Evolutionary conservation across 2,329 filamentous ascomycete genomes (phyloP).

Genomic region (Alternaria arbusti): DNA sequence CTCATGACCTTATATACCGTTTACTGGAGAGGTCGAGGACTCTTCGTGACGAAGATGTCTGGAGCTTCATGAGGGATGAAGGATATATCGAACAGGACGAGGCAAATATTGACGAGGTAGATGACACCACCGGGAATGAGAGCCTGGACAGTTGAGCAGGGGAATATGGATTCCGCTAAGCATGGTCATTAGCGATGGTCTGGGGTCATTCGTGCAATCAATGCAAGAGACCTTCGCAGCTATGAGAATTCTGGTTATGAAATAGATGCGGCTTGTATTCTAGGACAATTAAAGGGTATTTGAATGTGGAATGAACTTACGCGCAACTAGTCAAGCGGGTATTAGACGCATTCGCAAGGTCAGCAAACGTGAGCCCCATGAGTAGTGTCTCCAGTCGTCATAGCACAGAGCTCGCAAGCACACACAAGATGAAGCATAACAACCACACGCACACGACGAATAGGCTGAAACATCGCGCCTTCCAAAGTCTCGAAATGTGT

Average conservation of each 20-base stretch:
- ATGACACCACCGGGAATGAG: not conserved
- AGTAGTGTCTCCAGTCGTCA: not conserved
- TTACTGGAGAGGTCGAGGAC: too few species aligned
- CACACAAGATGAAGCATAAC: too few species aligned
- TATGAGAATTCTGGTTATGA: accelerated
- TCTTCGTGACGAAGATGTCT: not conserved
- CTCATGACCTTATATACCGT: too few species aligned
- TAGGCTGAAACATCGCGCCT: not conserved
- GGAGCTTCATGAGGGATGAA: not conserved
- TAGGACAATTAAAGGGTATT: not conserved
- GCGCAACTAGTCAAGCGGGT: not conserved
- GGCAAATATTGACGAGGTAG: too few species aligned
- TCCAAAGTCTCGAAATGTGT: not conserved
- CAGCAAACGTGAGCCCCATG: not conserved
- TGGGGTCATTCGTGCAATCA: not conserved
- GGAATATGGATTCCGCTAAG: not conserved
- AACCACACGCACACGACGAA: not conserved
- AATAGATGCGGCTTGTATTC: not conserved
- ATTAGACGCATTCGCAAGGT: not conserved
- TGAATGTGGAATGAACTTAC: not conserved
- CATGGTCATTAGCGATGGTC: not conserved
- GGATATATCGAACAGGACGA: not conserved
- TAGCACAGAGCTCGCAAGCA: not conserved
- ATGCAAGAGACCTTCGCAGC: accelerated
- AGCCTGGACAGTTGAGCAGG: not conserved